phyloP scores from a whole-genome alignment of 768 basidiomycete species.

The Leccinum variicolor region DNA sequence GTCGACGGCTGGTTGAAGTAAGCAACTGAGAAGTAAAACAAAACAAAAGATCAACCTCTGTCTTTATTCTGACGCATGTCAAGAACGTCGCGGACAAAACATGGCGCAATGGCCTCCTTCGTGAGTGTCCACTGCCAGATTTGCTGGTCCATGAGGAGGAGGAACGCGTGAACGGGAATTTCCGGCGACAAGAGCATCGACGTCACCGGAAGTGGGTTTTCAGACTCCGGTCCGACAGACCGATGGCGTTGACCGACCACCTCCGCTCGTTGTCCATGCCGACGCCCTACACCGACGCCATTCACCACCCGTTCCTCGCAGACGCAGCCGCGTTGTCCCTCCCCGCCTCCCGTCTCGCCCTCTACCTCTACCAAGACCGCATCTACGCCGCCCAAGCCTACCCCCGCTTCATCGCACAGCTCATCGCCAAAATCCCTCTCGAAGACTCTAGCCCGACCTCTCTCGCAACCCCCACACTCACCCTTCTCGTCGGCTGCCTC shows the following conservation, averaged over 20 bases:
- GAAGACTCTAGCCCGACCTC: slow-evolving; percentile 9
- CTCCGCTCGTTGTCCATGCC: slow-evolving; percentile 36
- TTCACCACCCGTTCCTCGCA: slow-evolving; percentile 55
- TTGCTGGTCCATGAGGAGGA: slow-evolving; percentile 13
- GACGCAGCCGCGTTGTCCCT: slow-evolving; percentile 54
- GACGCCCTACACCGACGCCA: slow-evolving; percentile 45
- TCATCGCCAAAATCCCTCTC: slow-evolving; percentile 58
- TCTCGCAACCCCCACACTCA: slow-evolving; percentile 36
- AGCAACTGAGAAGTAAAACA: background rate
- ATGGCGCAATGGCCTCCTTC: slow-evolving; percentile 51
- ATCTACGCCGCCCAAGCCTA: slow-evolving; percentile 75
- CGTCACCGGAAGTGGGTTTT: no score
- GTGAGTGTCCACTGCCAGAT: slow-evolving; percentile 54
- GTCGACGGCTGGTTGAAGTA: slow-evolving; percentile 40
- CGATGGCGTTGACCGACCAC: slow-evolving; percentile 24
- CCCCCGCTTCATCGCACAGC: slow-evolving; percentile 64
- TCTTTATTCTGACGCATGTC: slow-evolving; percentile 38
- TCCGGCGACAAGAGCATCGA: no score
- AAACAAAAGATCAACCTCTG: slow-evolving; percentile 28
- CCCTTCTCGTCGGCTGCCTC: slow-evolving; percentile 49
- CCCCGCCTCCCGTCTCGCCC: slow-evolving; percentile 42
- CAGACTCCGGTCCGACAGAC: no score
- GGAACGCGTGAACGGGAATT: background rate
- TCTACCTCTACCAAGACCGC: slow-evolving; percentile 72
- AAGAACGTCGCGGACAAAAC: slow-evolving; percentile 52